A percentile compares a stretch with the other conserved stretches of the same genome.
phyloP scores from a whole-genome alignment of 352 stramenopile genomes.

The Saprolegnia parasitica region DNA sequence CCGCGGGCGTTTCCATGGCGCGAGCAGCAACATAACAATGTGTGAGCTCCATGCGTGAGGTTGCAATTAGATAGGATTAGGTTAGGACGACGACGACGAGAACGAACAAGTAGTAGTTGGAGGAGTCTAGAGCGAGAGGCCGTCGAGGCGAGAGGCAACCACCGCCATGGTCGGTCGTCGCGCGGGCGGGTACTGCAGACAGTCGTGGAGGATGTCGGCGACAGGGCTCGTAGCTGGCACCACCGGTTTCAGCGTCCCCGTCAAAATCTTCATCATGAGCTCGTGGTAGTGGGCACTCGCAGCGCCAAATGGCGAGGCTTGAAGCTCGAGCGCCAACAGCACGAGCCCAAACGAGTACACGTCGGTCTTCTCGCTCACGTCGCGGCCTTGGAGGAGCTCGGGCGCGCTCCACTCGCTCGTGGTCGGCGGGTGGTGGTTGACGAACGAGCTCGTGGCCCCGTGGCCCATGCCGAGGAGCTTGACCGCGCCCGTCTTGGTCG shows the following conservation, averaged over 20 bases:
- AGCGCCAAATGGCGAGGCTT: neutral
- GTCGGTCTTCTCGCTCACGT: constrained; percentile 7
- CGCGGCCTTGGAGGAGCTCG: constrained; percentile 8
- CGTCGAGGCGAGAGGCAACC: neutral
- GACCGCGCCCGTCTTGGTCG: neutral
- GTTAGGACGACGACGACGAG: neutral
- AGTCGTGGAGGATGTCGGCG: constrained; percentile 1
- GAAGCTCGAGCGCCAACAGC: neutral
- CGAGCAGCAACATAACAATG: too few relatives aligned
- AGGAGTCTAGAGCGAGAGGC: neutral
- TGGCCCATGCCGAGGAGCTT: constrained; percentile 7
- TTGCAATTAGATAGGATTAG: neutral
- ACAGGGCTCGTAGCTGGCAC: neutral
- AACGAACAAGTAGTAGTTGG: neutral
- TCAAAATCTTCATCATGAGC: constrained; percentile 4
- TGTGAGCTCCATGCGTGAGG: too few relatives aligned
- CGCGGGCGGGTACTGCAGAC: constrained; percentile 9
- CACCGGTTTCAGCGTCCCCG: neutral
- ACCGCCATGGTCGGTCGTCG: neutral
- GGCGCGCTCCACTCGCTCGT: constrained; percentile 23
- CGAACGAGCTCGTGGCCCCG: neutral
- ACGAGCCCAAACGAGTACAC: constrained; percentile 3
- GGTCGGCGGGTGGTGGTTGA: neutral
- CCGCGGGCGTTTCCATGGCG: neutral
- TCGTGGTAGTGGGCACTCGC: constrained; percentile 7